phyloP scores from a whole-genome alignment of 129 eudicot species.

The Flaveria trinervia region DNA sequence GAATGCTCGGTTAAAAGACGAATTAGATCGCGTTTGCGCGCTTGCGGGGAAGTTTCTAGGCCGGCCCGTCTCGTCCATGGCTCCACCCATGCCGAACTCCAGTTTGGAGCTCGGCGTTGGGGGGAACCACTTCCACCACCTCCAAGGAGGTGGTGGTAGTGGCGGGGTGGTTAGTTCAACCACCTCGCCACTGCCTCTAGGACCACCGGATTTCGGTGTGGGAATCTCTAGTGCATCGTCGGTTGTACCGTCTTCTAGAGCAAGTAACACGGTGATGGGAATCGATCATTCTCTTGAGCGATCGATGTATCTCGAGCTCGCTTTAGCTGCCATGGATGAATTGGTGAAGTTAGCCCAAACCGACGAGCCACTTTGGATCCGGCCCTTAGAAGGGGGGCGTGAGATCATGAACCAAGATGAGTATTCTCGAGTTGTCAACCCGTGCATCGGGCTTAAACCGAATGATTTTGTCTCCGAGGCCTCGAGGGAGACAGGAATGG shows the following conservation, averaged over 20 bases:
- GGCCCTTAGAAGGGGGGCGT: constrained; percentile 67
- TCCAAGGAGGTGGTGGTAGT: constrained; percentile 25
- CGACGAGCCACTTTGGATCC: constrained; percentile 87
- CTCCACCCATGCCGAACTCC: constrained; percentile 73
- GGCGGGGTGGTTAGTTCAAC: constrained; percentile 43
- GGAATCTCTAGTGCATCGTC: constrained; percentile 55
- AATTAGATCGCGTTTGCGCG: constrained; percentile 81
- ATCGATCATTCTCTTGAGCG: constrained; percentile 75
- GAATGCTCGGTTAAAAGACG: constrained; percentile 82
- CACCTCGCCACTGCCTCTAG: constrained; percentile 57
- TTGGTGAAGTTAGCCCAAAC: constrained; percentile 79
- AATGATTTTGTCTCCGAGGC: constrained; percentile 81
- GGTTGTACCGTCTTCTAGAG: constrained; percentile 52
- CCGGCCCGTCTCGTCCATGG: constrained; percentile 74
- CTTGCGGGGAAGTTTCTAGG: constrained; percentile 90
- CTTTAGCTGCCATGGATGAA: constrained; percentile 94
- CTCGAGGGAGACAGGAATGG: constrained; percentile 93
- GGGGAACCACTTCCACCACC: constrained; percentile 51
- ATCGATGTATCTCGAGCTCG: constrained; percentile 91
- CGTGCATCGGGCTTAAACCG: constrained; percentile 84
- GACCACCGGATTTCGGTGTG: constrained; percentile 63
- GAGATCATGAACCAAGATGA: constrained; percentile 72
- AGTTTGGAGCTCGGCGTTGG: constrained; percentile 93
- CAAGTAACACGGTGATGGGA: constrained; percentile 43
- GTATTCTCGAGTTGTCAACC: constrained; percentile 58